Percentiles rank a stretch among this genome's conserved stretches.
phyloP scores from a whole-genome alignment of 2,329 filamentous ascomycete genomes.

The Sclerotinia glacialis region DNA sequence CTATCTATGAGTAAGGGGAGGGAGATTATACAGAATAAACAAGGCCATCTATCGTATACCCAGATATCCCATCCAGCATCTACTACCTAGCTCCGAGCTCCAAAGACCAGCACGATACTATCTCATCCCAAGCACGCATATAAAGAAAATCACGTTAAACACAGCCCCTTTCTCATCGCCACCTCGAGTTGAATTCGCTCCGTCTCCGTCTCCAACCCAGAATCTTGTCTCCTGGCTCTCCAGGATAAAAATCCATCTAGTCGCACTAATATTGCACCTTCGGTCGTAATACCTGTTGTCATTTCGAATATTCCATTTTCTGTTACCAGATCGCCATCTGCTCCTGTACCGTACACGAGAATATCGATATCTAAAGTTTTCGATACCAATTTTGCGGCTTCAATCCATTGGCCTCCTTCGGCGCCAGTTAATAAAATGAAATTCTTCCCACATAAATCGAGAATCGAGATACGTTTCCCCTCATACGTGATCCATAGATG shows the following conservation, averaged over 20 bases:
- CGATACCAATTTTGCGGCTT: slow-evolving; percentile 23
- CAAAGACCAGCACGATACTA: background rate
- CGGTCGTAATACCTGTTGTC: slow-evolving; percentile 35
- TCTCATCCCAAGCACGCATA: background rate
- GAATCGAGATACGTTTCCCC: slow-evolving; percentile 35
- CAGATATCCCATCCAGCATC: no score
- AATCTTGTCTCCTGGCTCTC: slow-evolving; percentile 24
- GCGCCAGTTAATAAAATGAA: slow-evolving; percentile 38
- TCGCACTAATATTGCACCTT: slow-evolving; percentile 39
- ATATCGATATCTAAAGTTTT: slow-evolving; percentile 12
- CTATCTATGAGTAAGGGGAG: background rate
- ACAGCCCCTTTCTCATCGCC: background rate
- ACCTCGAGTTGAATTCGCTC: background rate
- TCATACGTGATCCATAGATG: slow-evolving; percentile 38
- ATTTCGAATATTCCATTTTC: slow-evolving; percentile 28
- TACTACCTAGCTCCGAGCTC: background rate
- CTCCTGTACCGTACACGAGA: slow-evolving; percentile 27
- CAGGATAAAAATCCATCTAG: slow-evolving; percentile 42
- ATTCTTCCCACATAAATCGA: slow-evolving; percentile 37
- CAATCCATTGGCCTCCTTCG: slow-evolving; percentile 26
- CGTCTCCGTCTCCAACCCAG: background rate
- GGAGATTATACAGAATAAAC: background rate
- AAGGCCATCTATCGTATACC: background rate
- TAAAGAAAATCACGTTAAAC: background rate
- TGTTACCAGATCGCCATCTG: slow-evolving; percentile 24